A percentile compares a stretch with the other conserved stretches of the same genome.
Conservation (phyloP, 2,329 filamentous ascomycete species). For the Aspergillus phoenicis region DNA sequence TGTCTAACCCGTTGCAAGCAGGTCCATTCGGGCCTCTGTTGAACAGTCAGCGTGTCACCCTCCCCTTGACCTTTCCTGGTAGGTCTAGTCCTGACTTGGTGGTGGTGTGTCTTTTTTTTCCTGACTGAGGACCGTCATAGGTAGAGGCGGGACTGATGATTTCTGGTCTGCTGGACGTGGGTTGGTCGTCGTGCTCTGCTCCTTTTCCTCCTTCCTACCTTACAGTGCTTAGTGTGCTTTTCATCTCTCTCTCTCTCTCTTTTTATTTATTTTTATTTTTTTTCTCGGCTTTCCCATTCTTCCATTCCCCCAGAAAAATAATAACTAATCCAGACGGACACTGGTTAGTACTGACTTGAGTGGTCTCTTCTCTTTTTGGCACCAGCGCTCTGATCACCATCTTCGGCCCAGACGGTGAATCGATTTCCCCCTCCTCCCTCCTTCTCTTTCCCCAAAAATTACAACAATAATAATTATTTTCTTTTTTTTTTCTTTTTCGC, state of each 20-base stretch:
- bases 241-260: background rate
- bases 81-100: background rate
- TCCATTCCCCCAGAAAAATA: conserved; percentile 5
- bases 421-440: background rate
- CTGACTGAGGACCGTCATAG: background rate
- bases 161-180: too few species aligned
- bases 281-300: background rate
- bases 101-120: background rate
- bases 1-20: conserved; percentile 9
- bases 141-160: background rate
- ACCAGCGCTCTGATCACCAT: conserved; percentile 22
- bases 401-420: conserved; percentile 6
- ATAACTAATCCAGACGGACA: background rate
- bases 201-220: too few species aligned
- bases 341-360: background rate
- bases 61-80: conserved; percentile 4
- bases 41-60: conserved; percentile 17
- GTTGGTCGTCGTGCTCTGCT: background rate
- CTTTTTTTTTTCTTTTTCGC: background rate
- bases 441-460: conserved; percentile 5
- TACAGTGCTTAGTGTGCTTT: background rate
- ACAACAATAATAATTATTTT: conserved; percentile 6
- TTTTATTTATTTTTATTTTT: background rate
- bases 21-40: conserved; percentile 7
- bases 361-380: conserved; percentile 1